Evolutionary conservation across 305 asterid genomes (phyloP).

Genomic region (Solanum hybrid): DNA sequence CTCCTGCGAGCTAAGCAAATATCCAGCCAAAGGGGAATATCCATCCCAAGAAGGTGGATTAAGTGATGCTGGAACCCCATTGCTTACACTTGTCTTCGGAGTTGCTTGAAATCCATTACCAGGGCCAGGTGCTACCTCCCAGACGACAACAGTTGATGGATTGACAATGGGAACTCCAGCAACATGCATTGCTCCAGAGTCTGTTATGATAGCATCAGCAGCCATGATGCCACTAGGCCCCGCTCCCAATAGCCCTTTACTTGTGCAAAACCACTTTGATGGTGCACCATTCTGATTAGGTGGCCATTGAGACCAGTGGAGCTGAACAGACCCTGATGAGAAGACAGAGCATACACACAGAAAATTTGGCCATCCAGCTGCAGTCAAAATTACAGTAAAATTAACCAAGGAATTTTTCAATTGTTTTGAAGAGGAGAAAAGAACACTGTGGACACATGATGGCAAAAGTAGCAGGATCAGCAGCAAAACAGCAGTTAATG

Average conservation of each 20-base stretch:
- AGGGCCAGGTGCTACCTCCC: constrained; percentile 99
- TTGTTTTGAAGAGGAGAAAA: background rate
- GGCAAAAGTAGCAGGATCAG: background rate
- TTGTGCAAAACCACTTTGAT: constrained; percentile 93
- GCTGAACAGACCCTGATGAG: constrained; percentile 96
- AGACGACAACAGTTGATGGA: constrained; percentile 96
- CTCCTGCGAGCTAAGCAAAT: constrained; percentile 96
- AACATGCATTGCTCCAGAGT: constrained; percentile 96
- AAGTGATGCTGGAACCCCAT: constrained; percentile 75
- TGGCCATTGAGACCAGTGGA: constrained; percentile 98
- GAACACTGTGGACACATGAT: background rate
- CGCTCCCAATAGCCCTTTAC: constrained; percentile 97
- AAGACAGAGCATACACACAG: constrained; percentile 97
- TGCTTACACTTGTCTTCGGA: constrained; percentile 64
- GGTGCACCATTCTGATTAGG: constrained; percentile 57
- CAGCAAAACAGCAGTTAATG: background rate
- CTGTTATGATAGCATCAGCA: constrained; percentile 96
- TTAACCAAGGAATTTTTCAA: background rate
- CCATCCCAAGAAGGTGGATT: constrained; percentile 98
- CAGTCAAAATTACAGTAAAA: constrained; percentile 9
- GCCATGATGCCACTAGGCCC: constrained; percentile 99
- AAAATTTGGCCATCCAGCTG: constrained; percentile 99
- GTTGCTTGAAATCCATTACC: constrained; percentile 93
- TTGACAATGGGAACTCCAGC: constrained; percentile 98
- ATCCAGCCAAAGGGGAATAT: constrained; percentile 88